These are phyloP conservation scores for Aureobasidium pullulans DNA, from an alignment of 2,329 filamentous ascomycete species.

Conservation along the genomic window DNA sequence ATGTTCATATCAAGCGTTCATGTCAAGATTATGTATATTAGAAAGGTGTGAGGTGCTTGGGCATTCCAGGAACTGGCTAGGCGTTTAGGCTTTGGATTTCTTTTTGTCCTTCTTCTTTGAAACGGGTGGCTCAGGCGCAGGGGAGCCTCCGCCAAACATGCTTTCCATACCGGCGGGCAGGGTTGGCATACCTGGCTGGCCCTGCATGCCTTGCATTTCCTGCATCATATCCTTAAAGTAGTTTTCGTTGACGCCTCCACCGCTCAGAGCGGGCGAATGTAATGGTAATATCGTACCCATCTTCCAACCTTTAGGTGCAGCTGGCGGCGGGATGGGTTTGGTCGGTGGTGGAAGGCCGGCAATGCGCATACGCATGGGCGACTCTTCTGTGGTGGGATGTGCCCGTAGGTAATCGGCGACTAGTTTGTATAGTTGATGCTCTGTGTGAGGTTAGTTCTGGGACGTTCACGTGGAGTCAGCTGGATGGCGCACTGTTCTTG, in stretches of 20 bases:
- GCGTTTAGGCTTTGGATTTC: constrained; percentile 8
- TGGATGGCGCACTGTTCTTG: constrained; percentile 52
- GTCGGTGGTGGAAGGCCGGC: constrained; percentile 67
- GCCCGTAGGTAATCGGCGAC: constrained; percentile 68
- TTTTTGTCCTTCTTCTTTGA: constrained; percentile 15
- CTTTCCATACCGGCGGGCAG: constrained; percentile 7
- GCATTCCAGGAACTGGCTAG: neutral
- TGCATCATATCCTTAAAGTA: constrained; percentile 95
- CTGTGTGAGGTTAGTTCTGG: constrained; percentile 34
- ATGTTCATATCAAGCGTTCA: neutral
- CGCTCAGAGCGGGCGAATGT: constrained; percentile 81
- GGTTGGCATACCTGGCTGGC: constrained; percentile 14
- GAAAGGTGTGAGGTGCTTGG: neutral
- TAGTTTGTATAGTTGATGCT: constrained; percentile 81
- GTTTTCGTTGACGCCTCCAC: constrained; percentile 89
- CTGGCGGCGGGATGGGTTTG: constrained; percentile 49
- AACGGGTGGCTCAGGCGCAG: constrained; percentile 2
- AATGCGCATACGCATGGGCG: constrained; percentile 64
- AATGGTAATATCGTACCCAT: constrained; percentile 76
- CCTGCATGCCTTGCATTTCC: constrained; percentile 60
- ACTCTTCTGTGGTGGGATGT: constrained; percentile 68
- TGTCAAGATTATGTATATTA: neutral
- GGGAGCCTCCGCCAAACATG: neutral
- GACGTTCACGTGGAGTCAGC: neutral
- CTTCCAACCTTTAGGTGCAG: constrained; percentile 77